Base-by-base conservation (phyloP, 208 protist species). In the Leishmania guyanensis region DNA sequence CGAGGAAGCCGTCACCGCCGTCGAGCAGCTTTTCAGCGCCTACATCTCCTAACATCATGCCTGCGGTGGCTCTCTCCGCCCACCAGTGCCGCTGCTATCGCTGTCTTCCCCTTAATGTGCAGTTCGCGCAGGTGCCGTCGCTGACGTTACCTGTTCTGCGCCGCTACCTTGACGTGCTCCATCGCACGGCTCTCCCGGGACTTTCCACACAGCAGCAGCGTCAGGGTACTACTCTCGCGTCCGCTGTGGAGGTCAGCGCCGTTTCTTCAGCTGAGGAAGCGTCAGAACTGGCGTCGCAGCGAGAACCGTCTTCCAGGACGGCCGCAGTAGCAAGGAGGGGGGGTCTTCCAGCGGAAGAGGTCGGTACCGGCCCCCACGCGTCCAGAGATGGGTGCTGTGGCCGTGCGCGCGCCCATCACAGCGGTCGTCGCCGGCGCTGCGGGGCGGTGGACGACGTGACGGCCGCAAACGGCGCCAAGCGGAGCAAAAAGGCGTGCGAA, bases 91-190 rank as follows among this genome's bases (percentile, higher is more conserved):
- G 36, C 2, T 86, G 83, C 70, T 51, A 77, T 36, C 79, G 72
- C 9, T 87, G 84, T 75, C 60, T 62, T 39, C 80, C 76, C 12
- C 60, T 85, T 8, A 73, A 79, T 62, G 75, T 83, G 62, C 80
- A 88, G 51, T 85, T 88, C 71, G 84, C 84, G 8, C 81, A 83
- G 74, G 78, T 89, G 71, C 68, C 79, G n/a, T 71, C 68, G 12
- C 58, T 85, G 77, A 4, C 66, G 64, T 81, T 70, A 10, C n/a
- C 78, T 36, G 69, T 78, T 54, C 76, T 85, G 5, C 72, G 73
- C 8, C 76, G 76, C 20, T 83, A 84, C 79, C 62, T 87, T 5
- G 79, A 81, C 29, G 39, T 78, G 50, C 76, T 83, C 14, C 78
- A 83, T 64, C 68, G 69, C 3, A 83, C 79, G 26, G 84, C 79